These are phyloP conservation scores for Tetrahymena thermophila DNA, from an alignment of 73 alveolate species.

Conservation along the genomic window DNA sequence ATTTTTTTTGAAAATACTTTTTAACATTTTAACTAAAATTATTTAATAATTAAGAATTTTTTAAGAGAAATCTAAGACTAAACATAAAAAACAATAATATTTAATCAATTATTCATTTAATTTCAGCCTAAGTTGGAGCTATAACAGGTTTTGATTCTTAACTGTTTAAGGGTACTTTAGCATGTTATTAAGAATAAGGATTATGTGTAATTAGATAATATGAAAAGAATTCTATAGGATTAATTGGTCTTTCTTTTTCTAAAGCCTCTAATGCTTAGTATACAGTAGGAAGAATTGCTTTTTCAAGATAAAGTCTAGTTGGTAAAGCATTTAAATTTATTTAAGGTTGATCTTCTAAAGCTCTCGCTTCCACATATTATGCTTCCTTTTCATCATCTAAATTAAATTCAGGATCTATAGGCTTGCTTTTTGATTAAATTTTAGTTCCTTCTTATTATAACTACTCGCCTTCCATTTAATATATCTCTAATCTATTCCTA, in stretches of 20 bases:
- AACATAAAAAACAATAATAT: not conserved
- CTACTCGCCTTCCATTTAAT: not conserved
- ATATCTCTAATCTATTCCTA: not conserved
- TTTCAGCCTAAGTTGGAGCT: not conserved
- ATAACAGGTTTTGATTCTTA: not conserved
- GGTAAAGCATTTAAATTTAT: conserved; percentile 17
- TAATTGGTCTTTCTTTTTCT: conserved; percentile 45
- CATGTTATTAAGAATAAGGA: not conserved
- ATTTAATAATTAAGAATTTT: too few species aligned
- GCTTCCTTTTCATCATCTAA: not conserved
- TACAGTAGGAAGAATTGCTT: conserved; percentile 22
- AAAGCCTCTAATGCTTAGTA: conserved; percentile 32
- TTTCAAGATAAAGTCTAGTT: conserved; percentile 33
- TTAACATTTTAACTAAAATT: too few species aligned
- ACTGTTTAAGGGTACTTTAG: not conserved
- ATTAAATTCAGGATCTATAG: not conserved
- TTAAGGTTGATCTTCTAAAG: not conserved
- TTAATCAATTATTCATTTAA: not conserved
- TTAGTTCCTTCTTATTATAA: not conserved
- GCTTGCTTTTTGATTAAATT: not conserved
- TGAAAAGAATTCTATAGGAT: conserved; percentile 42
- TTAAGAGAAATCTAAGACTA: not conserved
- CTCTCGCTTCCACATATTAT: not conserved
- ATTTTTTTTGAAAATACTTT: too few species aligned
- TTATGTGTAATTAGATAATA: conserved; percentile 24